Conservation (phyloP, 805 yeast species). For the Cyberlindnera maritima region DNA sequence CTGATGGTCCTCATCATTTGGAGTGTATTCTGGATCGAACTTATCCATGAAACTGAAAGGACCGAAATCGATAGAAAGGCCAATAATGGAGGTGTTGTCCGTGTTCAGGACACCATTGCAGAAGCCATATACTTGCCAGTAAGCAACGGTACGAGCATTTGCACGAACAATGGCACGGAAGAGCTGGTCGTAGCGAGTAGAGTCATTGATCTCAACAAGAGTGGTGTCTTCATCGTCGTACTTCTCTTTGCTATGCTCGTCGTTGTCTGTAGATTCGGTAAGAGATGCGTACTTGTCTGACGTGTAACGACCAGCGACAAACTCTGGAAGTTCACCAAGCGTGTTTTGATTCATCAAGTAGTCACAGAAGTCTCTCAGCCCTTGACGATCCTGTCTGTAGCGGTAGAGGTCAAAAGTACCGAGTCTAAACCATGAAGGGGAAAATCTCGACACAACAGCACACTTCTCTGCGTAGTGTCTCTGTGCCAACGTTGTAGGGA, state of each 20-base stretch:
- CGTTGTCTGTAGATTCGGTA: slow-evolving; percentile 16
- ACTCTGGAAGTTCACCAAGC: slow-evolving; percentile 36
- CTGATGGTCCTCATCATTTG: slow-evolving; percentile 82
- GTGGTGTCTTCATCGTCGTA: not conserved
- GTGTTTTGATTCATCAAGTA: slow-evolving; percentile 63
- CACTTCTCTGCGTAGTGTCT: slow-evolving; percentile 73
- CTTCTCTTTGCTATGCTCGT: slow-evolving; percentile 10
- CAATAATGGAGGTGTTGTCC: slow-evolving; percentile 88
- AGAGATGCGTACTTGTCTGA: slow-evolving; percentile 23
- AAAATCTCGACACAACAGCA: slow-evolving; percentile 81
- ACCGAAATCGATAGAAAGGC: slow-evolving; percentile 89
- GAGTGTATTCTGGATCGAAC: slow-evolving; percentile 78
- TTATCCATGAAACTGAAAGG: slow-evolving; percentile 91
- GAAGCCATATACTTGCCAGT: slow-evolving; percentile 91
- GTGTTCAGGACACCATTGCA: slow-evolving; percentile 93
- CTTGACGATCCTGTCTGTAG: slow-evolving; percentile 65
- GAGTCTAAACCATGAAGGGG: slow-evolving; percentile 81
- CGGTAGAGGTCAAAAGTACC: slow-evolving; percentile 87
- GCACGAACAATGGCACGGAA: slow-evolving; percentile 67
- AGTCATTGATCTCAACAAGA: slow-evolving; percentile 31
- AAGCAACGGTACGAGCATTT: slow-evolving; percentile 75
- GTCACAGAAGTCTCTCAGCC: slow-evolving; percentile 62
- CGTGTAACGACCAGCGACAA: slow-evolving; percentile 23
- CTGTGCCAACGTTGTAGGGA: slow-evolving; percentile 77
- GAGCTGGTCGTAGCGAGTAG: slow-evolving; percentile 65